These are phyloP conservation scores for Tylopilus balloui DNA, from an alignment of 768 basidiomycete genomes.

Conservation along the genomic window DNA sequence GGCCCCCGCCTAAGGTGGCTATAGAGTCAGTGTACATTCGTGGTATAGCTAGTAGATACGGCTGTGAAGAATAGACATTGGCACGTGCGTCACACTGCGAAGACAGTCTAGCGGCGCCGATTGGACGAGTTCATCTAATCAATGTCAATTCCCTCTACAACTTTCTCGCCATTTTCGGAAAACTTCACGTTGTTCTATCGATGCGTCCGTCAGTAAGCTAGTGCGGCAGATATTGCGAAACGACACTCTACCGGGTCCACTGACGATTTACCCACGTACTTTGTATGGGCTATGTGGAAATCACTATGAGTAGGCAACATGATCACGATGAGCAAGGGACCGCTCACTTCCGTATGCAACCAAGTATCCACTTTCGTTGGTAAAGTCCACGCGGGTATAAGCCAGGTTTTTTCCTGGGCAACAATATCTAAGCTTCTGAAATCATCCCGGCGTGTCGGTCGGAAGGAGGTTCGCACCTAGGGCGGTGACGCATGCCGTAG, in stretches of 20 bases:
- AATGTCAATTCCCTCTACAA: conserved; percentile 49
- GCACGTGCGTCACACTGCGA: background rate
- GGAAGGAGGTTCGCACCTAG: conserved; percentile 44
- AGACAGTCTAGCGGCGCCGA: background rate
- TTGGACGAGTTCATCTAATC: conserved; percentile 5
- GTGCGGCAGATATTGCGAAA: background rate
- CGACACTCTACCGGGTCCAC: conserved; percentile 35
- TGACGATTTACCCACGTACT: conserved; percentile 72
- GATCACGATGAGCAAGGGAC: too few species aligned
- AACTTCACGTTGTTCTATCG: conserved; percentile 70
- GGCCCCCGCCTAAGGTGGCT: too few species aligned
- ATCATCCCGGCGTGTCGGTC: background rate
- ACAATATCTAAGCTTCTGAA: background rate
- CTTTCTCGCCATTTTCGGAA: conserved; percentile 69
- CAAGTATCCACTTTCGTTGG: conserved; percentile 53
- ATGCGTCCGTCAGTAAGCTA: background rate
- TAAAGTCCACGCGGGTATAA: conserved; percentile 79
- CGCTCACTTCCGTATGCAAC: conserved; percentile 79
- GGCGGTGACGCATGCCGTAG: conserved; percentile 62
- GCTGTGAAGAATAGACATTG: background rate
- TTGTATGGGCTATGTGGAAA: conserved; percentile 66
- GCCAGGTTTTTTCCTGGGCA: conserved; percentile 73
- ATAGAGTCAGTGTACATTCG: background rate
- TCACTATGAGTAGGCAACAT: background rate
- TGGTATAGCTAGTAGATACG: background rate